Base-by-base conservation (phyloP, 2,329 filamentous ascomycete genomes). In the Paecilomyces sp. region DNA sequence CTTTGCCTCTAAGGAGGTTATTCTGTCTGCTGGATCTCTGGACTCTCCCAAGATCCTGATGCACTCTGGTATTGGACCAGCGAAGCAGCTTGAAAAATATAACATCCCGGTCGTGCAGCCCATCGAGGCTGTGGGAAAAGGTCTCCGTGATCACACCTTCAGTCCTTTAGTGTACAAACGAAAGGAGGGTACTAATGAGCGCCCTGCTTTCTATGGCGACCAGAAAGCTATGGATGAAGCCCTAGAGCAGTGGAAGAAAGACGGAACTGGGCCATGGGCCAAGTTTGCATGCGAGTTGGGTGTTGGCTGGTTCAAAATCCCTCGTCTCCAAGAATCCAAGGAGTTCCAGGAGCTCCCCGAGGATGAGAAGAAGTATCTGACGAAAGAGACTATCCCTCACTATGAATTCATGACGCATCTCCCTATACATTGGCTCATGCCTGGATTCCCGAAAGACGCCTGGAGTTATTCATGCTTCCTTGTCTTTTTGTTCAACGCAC, bases 401-500 rank as follows among this genome's bases (percentile, higher is more conserved):
- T 86, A 79, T 63, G 85, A 88, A 64, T 68, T 87, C 15, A 58
- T 80, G 8, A 79, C 75, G 1, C 79, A 82, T 60, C 74, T 79
- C 59, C 76, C 77, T 0, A 63, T 78, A 3, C 80, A 81, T 62
- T 76, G 65, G 34, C 66, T 72, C 36, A 56, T 77, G 0, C 80
- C 80, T 0, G 66, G 71, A 1, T 74, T 79, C 36, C 67, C 66
- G 22, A 28, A 65, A 6, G 68, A 72, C 41, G 63, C 70, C 3
- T 72, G 78, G 15, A 76, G 75, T 71, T 81, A 81, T 64, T 69
- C 74, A 0, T 77, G 73, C 31, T 61, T 83, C 3, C 61, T 77
- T 0, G 74, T 80, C 0, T 82, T 83, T 62, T 62, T 80, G 22
- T 81, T 82, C 71, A 84, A 87, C 65, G 76, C 80, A 0, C 81